Percentiles rank a stretch among this genome's conserved stretches.
Evolutionary conservation across 495 filamentous ascomycete genomes (phyloP).

Genomic region (Neurospora sp.): DNA sequence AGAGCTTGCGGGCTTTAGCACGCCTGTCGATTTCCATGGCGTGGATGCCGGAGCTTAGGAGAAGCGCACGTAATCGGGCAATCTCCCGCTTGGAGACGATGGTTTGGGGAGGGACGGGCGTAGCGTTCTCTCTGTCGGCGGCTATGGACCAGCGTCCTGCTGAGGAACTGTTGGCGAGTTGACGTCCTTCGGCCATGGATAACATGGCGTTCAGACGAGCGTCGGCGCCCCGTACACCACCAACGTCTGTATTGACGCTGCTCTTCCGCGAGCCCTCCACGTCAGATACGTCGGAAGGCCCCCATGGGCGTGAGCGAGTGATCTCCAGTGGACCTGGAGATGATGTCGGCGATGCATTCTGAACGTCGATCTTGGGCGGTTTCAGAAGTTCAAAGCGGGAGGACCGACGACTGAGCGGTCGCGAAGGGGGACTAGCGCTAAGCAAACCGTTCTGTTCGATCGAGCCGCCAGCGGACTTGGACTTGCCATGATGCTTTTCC

Average conservation of each 20-base stretch:
- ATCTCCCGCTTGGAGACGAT: slow-evolving; percentile 54
- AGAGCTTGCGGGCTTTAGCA: slow-evolving; percentile 37
- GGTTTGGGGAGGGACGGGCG: slow-evolving; percentile 21
- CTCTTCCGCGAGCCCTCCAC: slow-evolving; percentile 19
- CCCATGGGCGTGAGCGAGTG: slow-evolving; percentile 3
- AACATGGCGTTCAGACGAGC: slow-evolving; percentile 20
- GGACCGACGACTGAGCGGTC: slow-evolving; percentile 28
- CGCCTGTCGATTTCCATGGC: slow-evolving; percentile 66
- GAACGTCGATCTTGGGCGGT: slow-evolving; percentile 53
- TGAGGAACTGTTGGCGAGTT: slow-evolving; percentile 17
- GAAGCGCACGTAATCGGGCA: slow-evolving; percentile 59
- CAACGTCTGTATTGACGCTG: slow-evolving; percentile 6
- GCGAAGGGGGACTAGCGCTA: slow-evolving; percentile 14
- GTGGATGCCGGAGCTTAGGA: slow-evolving; percentile 77
- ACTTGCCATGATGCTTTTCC: slow-evolving; percentile 7
- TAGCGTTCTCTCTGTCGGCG: slow-evolving; percentile 40
- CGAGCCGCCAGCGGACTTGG: background rate
- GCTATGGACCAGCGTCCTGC: slow-evolving; percentile 63
- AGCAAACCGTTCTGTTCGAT: slow-evolving; percentile 2
- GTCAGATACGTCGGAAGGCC: slow-evolving; percentile 25
- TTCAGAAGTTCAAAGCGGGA: slow-evolving; percentile 46
- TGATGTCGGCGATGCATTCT: slow-evolving; percentile 35
- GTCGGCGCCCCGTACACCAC: slow-evolving; percentile 11
- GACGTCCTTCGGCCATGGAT: slow-evolving; percentile 9
- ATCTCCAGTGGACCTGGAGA: slow-evolving; percentile 21